These are phyloP conservation scores for Leishmania lainsoni DNA, from an alignment of 208 protist genomes.

Conservation along the genomic window DNA sequence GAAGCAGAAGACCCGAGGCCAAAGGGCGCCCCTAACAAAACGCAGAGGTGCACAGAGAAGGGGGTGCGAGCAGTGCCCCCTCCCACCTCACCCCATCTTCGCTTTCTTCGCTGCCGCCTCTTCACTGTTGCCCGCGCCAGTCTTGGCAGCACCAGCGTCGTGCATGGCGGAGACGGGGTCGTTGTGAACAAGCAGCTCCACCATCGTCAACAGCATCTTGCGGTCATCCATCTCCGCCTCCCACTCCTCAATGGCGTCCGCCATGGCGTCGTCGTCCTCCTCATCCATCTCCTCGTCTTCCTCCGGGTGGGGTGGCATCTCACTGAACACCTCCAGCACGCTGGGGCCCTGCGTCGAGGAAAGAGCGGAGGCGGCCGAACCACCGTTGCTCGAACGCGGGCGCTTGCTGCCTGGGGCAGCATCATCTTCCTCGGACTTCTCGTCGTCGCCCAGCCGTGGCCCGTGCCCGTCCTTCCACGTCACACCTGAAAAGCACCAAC, in stretches of 20 bases:
- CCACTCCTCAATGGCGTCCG: slow-evolving; percentile 65
- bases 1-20: neutral
- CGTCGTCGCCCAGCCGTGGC: slow-evolving; percentile 36
- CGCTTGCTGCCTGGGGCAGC: slow-evolving; percentile 36
- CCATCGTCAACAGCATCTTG: slow-evolving; percentile 49
- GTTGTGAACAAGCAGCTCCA: slow-evolving; percentile 43
- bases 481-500: slow-evolving; percentile 68
- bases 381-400: slow-evolving; percentile 11
- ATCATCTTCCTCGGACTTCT: neutral
- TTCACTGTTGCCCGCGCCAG: slow-evolving; percentile 26
- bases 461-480: slow-evolving; percentile 79
- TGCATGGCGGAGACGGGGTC: slow-evolving; percentile 33
- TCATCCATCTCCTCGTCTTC: slow-evolving; percentile 59
- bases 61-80: neutral
- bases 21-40: neutral
- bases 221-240: slow-evolving; percentile 79
- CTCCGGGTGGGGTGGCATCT: slow-evolving; percentile 71
- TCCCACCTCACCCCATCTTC: slow-evolving; percentile 34
- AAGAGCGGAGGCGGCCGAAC: neutral
- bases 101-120: slow-evolving; percentile 30
- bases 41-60: neutral
- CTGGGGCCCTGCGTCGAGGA: slow-evolving; percentile 53
- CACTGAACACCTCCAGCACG: slow-evolving; percentile 76
- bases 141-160: slow-evolving; percentile 26
- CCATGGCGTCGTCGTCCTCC: slow-evolving; percentile 52